Evolutionary conservation across 139 green algal species (phyloP).

Genomic region (Marvania coccoides): DNA sequence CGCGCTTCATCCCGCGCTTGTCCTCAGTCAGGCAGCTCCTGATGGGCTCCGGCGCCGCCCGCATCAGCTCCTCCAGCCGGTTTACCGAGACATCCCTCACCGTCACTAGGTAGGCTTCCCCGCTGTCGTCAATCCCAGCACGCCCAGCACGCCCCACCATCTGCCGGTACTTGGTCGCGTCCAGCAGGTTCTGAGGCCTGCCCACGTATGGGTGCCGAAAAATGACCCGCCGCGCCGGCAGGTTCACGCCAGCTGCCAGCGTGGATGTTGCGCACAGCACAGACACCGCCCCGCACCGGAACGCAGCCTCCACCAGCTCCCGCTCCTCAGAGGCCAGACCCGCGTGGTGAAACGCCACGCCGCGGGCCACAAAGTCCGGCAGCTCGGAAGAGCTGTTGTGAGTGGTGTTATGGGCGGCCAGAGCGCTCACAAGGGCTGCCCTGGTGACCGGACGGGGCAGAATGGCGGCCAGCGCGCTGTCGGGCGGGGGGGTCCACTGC

Average conservation of each 20-base stretch:
- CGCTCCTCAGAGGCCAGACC: slow-evolving; percentile 55
- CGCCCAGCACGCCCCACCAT: slow-evolving; percentile 62
- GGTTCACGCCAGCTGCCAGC: slow-evolving; percentile 85
- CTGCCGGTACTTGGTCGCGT: slow-evolving; percentile 55
- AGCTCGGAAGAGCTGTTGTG: too few relatives aligned
- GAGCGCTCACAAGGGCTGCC: too few relatives aligned
- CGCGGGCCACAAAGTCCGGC: slow-evolving; percentile 16
- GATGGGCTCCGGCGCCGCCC: slow-evolving; percentile 29
- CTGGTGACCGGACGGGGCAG: too few relatives aligned
- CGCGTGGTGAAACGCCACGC: slow-evolving; percentile 79
- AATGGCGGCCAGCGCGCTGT: too few relatives aligned
- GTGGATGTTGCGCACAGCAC: slow-evolving; percentile 92
- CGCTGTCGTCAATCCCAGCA: slow-evolving; percentile 34
- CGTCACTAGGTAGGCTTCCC: slow-evolving; percentile 49
- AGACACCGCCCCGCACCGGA: slow-evolving; percentile 55
- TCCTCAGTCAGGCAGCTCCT: slow-evolving; percentile 58
- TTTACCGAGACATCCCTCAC: slow-evolving; percentile 5
- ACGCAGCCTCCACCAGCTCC: slow-evolving; percentile 74
- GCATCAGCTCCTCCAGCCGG: slow-evolving; percentile 36
- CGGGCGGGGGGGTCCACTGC: too few relatives aligned
- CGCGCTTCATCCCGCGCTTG: slow-evolving; percentile 64
- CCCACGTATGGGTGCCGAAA: slow-evolving; percentile 53
- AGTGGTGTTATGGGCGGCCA: too few relatives aligned
- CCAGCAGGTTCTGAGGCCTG: slow-evolving; percentile 28
- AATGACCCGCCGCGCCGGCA: slow-evolving; percentile 81